These are phyloP conservation scores for Diaporthe vaccinii DNA, from an alignment of 2,329 filamentous ascomycete species.

Conservation along the genomic window DNA sequence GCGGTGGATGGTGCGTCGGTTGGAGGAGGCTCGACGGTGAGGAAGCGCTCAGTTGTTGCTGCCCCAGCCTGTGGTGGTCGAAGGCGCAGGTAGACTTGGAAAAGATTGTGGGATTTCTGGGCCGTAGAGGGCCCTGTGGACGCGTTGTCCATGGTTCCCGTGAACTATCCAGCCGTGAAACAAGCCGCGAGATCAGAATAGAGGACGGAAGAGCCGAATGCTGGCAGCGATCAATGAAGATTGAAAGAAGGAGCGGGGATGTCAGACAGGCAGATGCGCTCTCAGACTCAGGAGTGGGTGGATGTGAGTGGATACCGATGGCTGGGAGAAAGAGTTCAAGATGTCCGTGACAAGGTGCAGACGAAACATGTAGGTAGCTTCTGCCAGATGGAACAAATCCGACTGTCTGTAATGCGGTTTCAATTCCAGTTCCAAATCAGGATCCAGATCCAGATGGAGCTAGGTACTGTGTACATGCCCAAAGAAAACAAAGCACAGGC, in stretches of 20 bases:
- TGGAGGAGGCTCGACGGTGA: conserved; percentile 76
- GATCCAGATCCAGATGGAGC: background rate
- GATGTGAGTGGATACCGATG: conserved; percentile 9
- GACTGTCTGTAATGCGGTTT: conserved; percentile 1
- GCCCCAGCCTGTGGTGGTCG: conserved; percentile 72
- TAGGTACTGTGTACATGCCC: background rate
- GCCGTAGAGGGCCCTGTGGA: conserved; percentile 37
- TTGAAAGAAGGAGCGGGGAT: background rate
- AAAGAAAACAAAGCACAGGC: conserved; percentile 35
- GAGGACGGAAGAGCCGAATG: background rate
- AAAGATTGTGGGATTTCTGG: conserved; percentile 70
- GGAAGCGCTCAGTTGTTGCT: conserved; percentile 74
- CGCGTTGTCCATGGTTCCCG: conserved; percentile 54
- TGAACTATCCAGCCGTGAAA: background rate
- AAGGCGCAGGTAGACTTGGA: conserved; percentile 91
- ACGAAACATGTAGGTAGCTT: background rate
- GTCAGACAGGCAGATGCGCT: background rate
- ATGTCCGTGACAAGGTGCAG: conserved; percentile 16
- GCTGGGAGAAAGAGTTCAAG: background rate
- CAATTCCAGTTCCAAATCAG: conserved; percentile 20
- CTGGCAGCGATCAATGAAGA: background rate
- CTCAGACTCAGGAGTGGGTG: background rate
- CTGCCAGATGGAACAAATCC: background rate
- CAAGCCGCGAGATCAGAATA: background rate
- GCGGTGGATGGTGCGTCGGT: conserved; percentile 50